These are phyloP conservation scores for Fusarium humuli DNA, from an alignment of 2,329 filamentous ascomycete species.

Conservation along the genomic window DNA sequence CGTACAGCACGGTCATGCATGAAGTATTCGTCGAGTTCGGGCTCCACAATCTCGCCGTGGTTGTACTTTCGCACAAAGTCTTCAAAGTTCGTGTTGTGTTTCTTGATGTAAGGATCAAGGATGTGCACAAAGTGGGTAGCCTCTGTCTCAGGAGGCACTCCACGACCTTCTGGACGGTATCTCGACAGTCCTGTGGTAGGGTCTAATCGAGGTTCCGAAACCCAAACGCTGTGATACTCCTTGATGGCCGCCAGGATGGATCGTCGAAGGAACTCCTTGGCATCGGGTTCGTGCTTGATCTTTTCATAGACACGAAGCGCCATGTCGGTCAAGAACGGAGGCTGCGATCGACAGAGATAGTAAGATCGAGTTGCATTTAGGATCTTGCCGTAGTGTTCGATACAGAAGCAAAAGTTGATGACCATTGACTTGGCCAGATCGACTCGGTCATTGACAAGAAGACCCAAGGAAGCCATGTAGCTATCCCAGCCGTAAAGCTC, in stretches of 20 bases:
- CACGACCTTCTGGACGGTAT: conserved; percentile 84
- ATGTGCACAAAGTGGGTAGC: conserved; percentile 87
- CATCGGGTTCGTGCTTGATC: conserved; percentile 86
- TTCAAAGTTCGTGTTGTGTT: conserved; percentile 82
- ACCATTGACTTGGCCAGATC: conserved; percentile 96
- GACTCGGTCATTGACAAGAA: conserved; percentile 85
- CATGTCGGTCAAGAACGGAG: conserved; percentile 98
- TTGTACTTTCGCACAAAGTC: conserved; percentile 94
- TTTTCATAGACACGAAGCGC: conserved; percentile 91
- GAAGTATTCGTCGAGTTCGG: conserved; percentile 94
- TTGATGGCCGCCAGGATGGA: conserved; percentile 94
- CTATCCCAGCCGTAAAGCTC: conserved; percentile 99
- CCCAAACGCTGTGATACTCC: conserved; percentile 94
- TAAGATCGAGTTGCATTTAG: conserved; percentile 97
- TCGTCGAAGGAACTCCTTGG: conserved; percentile 82
- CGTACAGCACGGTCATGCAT: conserved; percentile 94
- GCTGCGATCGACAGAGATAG: conserved; percentile 93
- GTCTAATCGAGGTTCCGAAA: conserved; percentile 80
- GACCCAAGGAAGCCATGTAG: conserved; percentile 95
- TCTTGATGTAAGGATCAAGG: conserved; percentile 83
- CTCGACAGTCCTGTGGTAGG: conserved; percentile 81
- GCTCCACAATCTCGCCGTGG: conserved; percentile 77
- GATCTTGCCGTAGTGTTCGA: conserved; percentile 98
- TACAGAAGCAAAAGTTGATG: conserved; percentile 96
- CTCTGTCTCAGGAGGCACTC: conserved; percentile 93